These are phyloP conservation scores for Ophiostoma himal-ulmi DNA, from an alignment of 2,329 filamentous ascomycete genomes.

Conservation along the genomic window DNA sequence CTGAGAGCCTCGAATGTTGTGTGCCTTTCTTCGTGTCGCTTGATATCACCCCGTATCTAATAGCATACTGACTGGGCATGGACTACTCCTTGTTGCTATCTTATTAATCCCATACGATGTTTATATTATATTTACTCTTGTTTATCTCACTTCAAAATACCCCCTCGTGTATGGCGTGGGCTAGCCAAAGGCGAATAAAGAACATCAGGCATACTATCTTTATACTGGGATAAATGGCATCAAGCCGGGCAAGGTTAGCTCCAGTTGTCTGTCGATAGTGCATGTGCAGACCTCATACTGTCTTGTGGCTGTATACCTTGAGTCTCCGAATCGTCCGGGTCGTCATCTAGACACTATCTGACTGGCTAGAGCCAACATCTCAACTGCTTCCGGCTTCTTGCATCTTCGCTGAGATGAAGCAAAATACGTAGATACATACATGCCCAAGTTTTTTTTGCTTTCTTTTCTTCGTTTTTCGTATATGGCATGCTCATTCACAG, in stretches of 20 bases:
- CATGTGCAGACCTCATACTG: neutral
- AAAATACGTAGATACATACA: neutral
- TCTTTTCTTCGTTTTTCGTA: neutral
- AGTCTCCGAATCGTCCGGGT: no score
- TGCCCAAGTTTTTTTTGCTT: neutral
- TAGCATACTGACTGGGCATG: neutral
- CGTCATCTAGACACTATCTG: no score
- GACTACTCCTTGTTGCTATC: neutral
- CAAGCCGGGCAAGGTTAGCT: neutral
- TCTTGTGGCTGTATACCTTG: neutral
- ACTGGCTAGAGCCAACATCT: neutral
- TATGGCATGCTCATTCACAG: neutral
- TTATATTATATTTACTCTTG: neutral
- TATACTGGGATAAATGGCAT: slow-evolving; percentile 1
- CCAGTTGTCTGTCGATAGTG: no score
- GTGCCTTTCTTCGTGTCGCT: neutral
- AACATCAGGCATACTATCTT: neutral
- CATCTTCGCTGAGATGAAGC: neutral
- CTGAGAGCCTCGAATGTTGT: no score
- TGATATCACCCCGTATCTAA: slow-evolving; percentile 4
- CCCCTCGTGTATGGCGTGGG: neutral
- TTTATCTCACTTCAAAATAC: neutral
- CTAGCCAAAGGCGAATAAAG: neutral
- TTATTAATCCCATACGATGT: neutral
- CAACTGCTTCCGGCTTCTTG: neutral